Conservation (phyloP, 768 basidiomycete genomes). For the Cyathus striatus region DNA sequence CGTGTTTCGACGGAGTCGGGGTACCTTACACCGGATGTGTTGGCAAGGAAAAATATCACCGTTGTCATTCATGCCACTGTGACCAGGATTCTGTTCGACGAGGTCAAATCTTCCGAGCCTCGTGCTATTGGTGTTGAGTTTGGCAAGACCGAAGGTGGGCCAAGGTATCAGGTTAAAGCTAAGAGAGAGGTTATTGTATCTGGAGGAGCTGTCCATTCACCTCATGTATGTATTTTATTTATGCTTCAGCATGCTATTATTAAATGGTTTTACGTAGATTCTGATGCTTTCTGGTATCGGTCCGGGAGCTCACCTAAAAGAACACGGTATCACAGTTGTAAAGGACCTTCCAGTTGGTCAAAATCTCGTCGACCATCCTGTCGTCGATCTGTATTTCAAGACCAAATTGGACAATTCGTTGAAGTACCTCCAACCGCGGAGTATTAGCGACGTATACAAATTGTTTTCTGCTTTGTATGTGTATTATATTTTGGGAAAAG, state of each 20-base stretch:
- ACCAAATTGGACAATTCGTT: conserved; percentile 43
- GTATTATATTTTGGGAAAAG: conserved; percentile 37
- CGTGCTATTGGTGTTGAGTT: conserved; percentile 54
- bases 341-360: conserved; percentile 71
- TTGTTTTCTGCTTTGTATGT: conserved; percentile 26
- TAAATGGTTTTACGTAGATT: conserved; percentile 28
- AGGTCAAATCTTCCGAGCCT: conserved; percentile 8
- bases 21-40: conserved; percentile 61
- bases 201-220: conserved; percentile 63
- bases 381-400: conserved; percentile 48
- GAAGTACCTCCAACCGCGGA: conserved; percentile 31
- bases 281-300: conserved; percentile 79
- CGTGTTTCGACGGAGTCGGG: conserved; percentile 63
- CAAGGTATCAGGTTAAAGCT: conserved; percentile 34
- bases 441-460: conserved; percentile 17
- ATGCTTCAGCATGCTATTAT: neutral
- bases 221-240: conserved; percentile 32
- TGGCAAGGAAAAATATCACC: conserved; percentile 60
- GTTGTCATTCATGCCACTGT: conserved; percentile 53
- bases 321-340: conserved; percentile 49
- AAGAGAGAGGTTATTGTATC: conserved; percentile 54
- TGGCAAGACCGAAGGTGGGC: conserved; percentile 15
- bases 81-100: conserved; percentile 53
- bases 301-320: conserved; percentile 50
- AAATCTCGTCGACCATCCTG: conserved; percentile 70